Conservation (phyloP, 202 grass and related monocot genomes). For the Musa balbisiana region DNA sequence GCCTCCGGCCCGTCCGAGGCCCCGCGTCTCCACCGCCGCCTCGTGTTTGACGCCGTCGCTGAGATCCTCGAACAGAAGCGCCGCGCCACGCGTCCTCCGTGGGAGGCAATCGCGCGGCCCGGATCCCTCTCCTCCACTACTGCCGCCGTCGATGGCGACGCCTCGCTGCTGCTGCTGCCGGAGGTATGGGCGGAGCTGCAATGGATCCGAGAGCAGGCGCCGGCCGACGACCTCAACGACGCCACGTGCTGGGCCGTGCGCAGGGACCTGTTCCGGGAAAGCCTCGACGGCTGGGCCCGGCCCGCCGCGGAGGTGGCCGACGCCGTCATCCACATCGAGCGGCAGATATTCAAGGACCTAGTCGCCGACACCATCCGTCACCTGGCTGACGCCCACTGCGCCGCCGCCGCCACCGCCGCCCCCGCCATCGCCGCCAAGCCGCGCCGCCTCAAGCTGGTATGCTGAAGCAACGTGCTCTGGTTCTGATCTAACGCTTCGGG, state of each 20-base stretch:
- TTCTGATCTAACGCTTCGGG: no score
- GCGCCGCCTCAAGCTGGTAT: constrained; percentile 65
- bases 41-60: constrained; percentile 46
- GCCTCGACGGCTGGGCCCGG: background rate
- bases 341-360: constrained; percentile 78
- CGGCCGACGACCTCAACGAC: constrained; percentile 41
- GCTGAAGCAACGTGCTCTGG: constrained; percentile 24
- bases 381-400: constrained; percentile 8
- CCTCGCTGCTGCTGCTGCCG: constrained; percentile 11
- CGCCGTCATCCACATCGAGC: constrained; percentile 66
- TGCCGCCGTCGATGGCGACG: background rate
- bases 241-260: constrained; percentile 42
- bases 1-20: constrained; percentile 15
- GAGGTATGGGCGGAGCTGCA: constrained; percentile 48
- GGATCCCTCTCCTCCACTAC: constrained; percentile 9
- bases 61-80: constrained; percentile 61
- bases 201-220: constrained; percentile 26
- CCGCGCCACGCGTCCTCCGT: constrained; percentile 25
- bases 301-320: constrained; percentile 34
- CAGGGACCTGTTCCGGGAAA: constrained; percentile 41
- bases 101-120: constrained; percentile 35
- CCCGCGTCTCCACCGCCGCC: constrained; percentile 32
- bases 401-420: background rate
- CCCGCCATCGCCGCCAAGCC: background rate
- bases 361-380: constrained; percentile 73